phyloP scores from a whole-genome alignment of 371 early-diverging fungal species.

The Mortierella sp. region DNA sequence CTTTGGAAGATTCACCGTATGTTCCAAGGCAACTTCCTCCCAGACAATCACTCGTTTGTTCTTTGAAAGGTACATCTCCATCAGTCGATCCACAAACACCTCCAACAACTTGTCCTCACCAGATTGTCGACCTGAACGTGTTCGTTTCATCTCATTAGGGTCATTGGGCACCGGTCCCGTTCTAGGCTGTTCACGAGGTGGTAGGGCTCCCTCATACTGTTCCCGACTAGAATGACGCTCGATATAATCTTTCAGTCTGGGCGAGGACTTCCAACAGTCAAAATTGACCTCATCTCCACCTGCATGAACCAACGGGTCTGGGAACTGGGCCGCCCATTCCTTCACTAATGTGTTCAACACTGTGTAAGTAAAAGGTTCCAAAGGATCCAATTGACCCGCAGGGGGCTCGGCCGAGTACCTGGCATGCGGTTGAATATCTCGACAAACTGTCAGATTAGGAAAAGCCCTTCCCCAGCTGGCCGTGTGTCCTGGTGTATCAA shows the following conservation, averaged over 20 bases:
- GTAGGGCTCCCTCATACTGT: slow-evolving; percentile 17
- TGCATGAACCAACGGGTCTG: slow-evolving; percentile 73
- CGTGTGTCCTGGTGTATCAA: slow-evolving; percentile 75
- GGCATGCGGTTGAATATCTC: slow-evolving; percentile 36
- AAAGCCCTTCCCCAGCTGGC: slow-evolving; percentile 53
- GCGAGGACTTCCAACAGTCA: slow-evolving; percentile 65
- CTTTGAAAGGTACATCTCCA: slow-evolving; percentile 34
- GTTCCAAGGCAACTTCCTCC: slow-evolving; percentile 51
- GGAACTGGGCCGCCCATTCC: slow-evolving; percentile 70
- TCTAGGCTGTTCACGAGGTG: not conserved
- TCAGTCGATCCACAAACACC: slow-evolving; percentile 27
- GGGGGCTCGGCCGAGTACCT: slow-evolving; percentile 75
- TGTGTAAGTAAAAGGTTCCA: slow-evolving; percentile 62
- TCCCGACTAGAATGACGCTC: slow-evolving; percentile 2
- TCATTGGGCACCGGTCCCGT: not conserved
- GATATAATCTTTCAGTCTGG: slow-evolving; percentile 33
- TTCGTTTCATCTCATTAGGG: slow-evolving; percentile 5
- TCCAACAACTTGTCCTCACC: slow-evolving; percentile 39
- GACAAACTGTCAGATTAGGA: slow-evolving; percentile 43
- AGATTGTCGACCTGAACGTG: slow-evolving; percentile 7
- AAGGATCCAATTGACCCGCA: slow-evolving; percentile 77
- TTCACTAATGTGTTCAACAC: slow-evolving; percentile 70
- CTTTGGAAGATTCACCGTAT: slow-evolving; percentile 42
- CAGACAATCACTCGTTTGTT: slow-evolving; percentile 45
- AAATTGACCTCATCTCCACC: slow-evolving; percentile 84